phyloP scores from a whole-genome alignment of 1,284 basidiomycete species.

The Papiliotrema nemorosa region DNA sequence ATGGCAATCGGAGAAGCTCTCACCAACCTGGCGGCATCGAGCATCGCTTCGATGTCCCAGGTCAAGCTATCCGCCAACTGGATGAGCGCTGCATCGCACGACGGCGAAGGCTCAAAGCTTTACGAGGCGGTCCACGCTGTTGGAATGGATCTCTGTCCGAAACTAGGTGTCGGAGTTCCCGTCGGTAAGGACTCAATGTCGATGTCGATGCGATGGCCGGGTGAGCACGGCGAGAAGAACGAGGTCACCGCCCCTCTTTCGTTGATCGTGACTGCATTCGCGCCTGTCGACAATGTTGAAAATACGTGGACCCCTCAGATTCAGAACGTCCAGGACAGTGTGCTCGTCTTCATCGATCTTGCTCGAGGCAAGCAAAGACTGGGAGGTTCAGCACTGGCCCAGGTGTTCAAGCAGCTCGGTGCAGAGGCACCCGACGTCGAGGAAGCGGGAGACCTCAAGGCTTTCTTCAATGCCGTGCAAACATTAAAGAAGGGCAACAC shows the following conservation, averaged over 20 bases:
- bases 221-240: slow-evolving; percentile 60
- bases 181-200: slow-evolving; percentile 99
- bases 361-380: slow-evolving; percentile 77
- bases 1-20: slow-evolving; percentile 96
- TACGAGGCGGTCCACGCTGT: slow-evolving; percentile 92
- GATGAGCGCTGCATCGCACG: slow-evolving; percentile 94
- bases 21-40: slow-evolving; percentile 84
- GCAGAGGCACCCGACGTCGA: slow-evolving; percentile 86
- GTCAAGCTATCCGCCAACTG: slow-evolving; percentile 98
- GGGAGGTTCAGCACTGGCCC: slow-evolving; percentile 91
- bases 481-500: slow-evolving; percentile 60
- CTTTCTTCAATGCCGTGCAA: slow-evolving; percentile 78
- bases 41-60: slow-evolving; percentile 64
- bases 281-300: slow-evolving; percentile 73
- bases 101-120: slow-evolving; percentile 83
- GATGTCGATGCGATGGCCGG: slow-evolving; percentile 94
- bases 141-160: slow-evolving; percentile 92
- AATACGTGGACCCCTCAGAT: slow-evolving; percentile 92
- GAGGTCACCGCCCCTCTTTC: slow-evolving; percentile 89
- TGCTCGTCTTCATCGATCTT: slow-evolving; percentile 85
- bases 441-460: slow-evolving; percentile 66
- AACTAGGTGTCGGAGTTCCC: slow-evolving; percentile 87
- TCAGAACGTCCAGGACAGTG: slow-evolving; percentile 60
- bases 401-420: slow-evolving; percentile 92
- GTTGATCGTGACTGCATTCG: slow-evolving; percentile 91